phyloP scores from a whole-genome alignment of 805 yeast genomes.

The Brettanomyces sp. region DNA sequence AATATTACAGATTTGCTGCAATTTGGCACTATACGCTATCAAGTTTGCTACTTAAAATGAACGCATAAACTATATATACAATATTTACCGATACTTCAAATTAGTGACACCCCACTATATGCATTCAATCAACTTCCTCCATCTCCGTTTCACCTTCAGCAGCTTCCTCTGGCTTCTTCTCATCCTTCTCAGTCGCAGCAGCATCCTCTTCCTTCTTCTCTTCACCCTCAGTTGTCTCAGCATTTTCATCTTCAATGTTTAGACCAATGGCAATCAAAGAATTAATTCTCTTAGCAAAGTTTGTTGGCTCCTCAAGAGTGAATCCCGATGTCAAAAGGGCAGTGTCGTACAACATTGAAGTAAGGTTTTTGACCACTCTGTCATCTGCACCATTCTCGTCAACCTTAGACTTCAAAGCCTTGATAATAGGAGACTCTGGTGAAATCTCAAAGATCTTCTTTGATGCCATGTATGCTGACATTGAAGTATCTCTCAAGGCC shows the following conservation, averaged over 20 bases:
- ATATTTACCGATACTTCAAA: not conserved
- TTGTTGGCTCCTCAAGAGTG: slow-evolving; percentile 96
- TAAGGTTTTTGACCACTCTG: slow-evolving; percentile 96
- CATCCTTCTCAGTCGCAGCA: slow-evolving; percentile 45
- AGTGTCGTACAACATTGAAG: slow-evolving; percentile 93
- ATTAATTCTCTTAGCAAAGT: slow-evolving; percentile 96
- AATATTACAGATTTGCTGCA: too few species aligned
- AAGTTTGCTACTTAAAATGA: too few species aligned
- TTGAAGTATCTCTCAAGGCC: slow-evolving; percentile 96
- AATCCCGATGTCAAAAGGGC: slow-evolving; percentile 98
- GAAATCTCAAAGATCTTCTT: slow-evolving; percentile 99
- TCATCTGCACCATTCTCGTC: slow-evolving; percentile 97
- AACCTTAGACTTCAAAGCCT: slow-evolving; percentile 92
- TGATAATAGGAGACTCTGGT: slow-evolving; percentile 91
- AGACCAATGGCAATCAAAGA: slow-evolving; percentile 96
- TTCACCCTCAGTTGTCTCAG: slow-evolving; percentile 28
- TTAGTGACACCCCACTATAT: not conserved
- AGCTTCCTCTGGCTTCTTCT: slow-evolving; percentile 29
- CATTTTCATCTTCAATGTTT: slow-evolving; percentile 82
- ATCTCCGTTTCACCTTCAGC: slow-evolving; percentile 62
- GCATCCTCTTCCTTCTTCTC: slow-evolving; percentile 28
- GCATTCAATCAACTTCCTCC: slow-evolving; percentile 78
- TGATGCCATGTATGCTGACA: slow-evolving; percentile 99
- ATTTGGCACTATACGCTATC: too few species aligned
- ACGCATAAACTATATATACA: too few species aligned